Percentiles rank a stretch among this genome's conserved stretches.
These are phyloP conservation scores for Annulohypoxylon moriforme DNA, from an alignment of 495 filamentous ascomycete genomes.

Conservation along the genomic window DNA sequence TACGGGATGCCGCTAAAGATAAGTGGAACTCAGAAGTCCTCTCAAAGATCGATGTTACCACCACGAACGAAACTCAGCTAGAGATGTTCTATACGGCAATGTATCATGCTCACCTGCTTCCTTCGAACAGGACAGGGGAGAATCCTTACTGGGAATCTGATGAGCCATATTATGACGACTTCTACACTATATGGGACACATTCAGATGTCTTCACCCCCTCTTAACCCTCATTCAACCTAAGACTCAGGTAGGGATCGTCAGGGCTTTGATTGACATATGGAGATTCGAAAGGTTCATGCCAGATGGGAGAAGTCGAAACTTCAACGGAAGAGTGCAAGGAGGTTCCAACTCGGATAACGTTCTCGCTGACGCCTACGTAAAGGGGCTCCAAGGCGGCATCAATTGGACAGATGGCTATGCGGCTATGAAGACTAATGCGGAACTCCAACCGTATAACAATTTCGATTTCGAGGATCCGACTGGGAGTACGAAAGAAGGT, in stretches of 20 bases:
- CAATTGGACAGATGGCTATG: constrained; percentile 74
- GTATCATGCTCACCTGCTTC: constrained; percentile 75
- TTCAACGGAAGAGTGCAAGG: constrained; percentile 75
- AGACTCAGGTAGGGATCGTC: constrained; percentile 70
- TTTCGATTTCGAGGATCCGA: constrained; percentile 65
- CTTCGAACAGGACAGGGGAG: constrained; percentile 74
- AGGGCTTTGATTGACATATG: constrained; percentile 76
- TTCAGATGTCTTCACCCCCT: constrained; percentile 71
- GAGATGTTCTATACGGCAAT: constrained; percentile 69
- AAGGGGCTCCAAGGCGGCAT: constrained; percentile 69
- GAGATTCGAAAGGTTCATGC: constrained; percentile 71
- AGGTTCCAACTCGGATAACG: constrained; percentile 76
- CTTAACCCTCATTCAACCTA: constrained; percentile 70
- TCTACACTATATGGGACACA: constrained; percentile 64
- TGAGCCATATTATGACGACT: constrained; percentile 71
- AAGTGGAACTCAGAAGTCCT: constrained; percentile 71
- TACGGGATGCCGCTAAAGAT: constrained; percentile 60
- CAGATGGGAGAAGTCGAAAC: constrained; percentile 70
- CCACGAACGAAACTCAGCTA: constrained; percentile 63
- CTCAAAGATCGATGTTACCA: constrained; percentile 66
- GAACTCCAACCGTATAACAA: constrained; percentile 69
- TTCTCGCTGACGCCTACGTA: constrained; percentile 77
- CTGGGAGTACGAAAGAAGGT: constrained; percentile 73
- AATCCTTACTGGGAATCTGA: constrained; percentile 71
- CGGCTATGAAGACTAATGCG: constrained; percentile 73